Base-by-base conservation (phyloP, 108 stramenopile species). In the Skeletonema menzelii region DNA sequence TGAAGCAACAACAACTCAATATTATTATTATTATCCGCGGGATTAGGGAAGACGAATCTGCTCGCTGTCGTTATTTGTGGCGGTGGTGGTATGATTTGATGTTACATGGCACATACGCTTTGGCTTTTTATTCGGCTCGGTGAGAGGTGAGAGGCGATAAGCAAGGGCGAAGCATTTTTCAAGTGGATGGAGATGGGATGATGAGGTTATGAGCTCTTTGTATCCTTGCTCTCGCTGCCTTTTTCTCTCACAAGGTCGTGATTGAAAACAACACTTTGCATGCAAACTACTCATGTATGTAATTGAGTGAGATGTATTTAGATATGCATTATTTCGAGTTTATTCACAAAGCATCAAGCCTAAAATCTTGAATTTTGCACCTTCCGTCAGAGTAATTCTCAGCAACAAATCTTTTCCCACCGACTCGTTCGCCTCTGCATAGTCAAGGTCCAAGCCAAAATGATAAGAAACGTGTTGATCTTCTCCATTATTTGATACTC, bases 281-380 rank as follows among this genome's bases (percentile, higher is more conserved):
- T n/a, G n/a, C n/a, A n/a, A n/a, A n/a, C n/a, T n/a, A n/a, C n/a
- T n/a, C n/a, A n/a, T n/a, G n/a, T n/a, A n/a, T n/a, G n/a, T n/a
- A n/a, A n/a, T n/a, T n/a, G n/a, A n/a, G n/a, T n/a, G n/a, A n/a
- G n/a, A n/a, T n/a, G n/a, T n/a, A n/a, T n/a, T n/a, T n/a, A n/a
- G n/a, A n/a, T n/a, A n/a, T n/a, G n/a, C n/a, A n/a, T n/a, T n/a
- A n/a, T n/a, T n/a, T n/a, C n/a, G n/a, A n/a, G n/a, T 28, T 55
- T 69, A 80, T 55, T 80, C 79, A 49, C 79, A 80, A 11, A 80
- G 72, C 79, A 80, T 80, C 13, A 80, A 42, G 5, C 79, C 79
- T 69, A 80, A 68, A 34, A 80, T 73, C 72, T 80, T 80, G 69
- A 80, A 80, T 68, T 73, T 68, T 59, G 47, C 32, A 32, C 79